Evolutionary conservation across 495 filamentous ascomycete genomes (phyloP).

Genomic region (Penicillium robsamsonii): DNA sequence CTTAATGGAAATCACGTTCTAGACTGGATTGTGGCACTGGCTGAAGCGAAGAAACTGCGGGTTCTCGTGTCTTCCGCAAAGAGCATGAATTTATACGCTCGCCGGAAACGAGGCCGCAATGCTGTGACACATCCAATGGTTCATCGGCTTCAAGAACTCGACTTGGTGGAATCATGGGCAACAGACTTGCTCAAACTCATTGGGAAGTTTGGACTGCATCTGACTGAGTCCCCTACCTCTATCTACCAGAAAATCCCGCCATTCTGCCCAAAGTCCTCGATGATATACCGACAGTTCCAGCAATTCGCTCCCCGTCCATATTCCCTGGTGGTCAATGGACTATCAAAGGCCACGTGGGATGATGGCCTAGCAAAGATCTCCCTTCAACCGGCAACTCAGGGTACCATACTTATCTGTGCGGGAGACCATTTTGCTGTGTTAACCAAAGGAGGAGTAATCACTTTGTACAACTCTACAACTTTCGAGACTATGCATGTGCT

Average conservation of each 20-base stretch:
- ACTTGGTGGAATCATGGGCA: not conserved
- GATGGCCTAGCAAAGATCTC: not conserved
- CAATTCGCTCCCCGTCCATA: not conserved
- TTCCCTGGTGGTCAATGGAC: not conserved
- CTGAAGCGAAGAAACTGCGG: not conserved
- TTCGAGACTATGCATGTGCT: not conserved
- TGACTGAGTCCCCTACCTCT: not conserved
- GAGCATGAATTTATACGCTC: not conserved
- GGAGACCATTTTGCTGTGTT: not conserved
- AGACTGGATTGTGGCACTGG: not conserved
- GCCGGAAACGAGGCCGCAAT: not conserved
- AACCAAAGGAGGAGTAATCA: not conserved
- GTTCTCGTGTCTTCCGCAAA: not conserved
- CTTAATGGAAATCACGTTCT: not conserved
- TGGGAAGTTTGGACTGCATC: not conserved
- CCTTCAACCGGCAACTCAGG: not conserved
- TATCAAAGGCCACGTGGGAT: not conserved
- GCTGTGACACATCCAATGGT: not conserved
- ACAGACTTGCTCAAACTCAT: slow-evolving; percentile 2
- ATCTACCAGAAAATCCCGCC: not conserved
- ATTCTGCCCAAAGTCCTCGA: not conserved
- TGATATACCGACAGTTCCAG: not conserved
- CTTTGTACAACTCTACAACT: not conserved
- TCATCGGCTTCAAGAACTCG: not conserved
- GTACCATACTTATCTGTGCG: not conserved